Evolutionary conservation across 2,329 filamentous ascomycete species (phyloP).

Genomic region (Cordyceps farinosa): DNA sequence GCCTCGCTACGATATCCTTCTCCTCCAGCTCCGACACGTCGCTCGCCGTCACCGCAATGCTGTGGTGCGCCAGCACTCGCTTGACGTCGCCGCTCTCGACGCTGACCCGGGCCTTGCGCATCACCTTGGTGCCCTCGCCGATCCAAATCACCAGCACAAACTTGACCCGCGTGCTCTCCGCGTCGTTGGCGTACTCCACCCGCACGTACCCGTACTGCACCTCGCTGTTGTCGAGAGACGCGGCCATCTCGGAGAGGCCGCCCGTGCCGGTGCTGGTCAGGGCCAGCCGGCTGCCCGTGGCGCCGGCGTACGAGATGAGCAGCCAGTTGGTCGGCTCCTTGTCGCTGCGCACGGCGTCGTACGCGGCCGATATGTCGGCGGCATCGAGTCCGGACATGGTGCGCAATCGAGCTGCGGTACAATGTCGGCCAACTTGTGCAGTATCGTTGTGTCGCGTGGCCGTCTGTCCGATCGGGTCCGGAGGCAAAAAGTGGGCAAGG

Average conservation of each 20-base stretch:
- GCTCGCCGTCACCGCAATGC: slow-evolving; percentile 59
- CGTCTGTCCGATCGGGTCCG: neutral
- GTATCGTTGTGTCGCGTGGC: neutral
- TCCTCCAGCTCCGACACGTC: slow-evolving; percentile 60
- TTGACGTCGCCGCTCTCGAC: slow-evolving; percentile 66
- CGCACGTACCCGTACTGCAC: slow-evolving; percentile 65
- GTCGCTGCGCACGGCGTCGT: slow-evolving; percentile 64
- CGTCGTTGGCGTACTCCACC: slow-evolving; percentile 68
- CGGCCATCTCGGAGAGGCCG: slow-evolving; percentile 56
- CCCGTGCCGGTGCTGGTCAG: slow-evolving; percentile 58
- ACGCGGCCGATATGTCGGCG: slow-evolving; percentile 60
- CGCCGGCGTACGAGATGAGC: slow-evolving; percentile 57
- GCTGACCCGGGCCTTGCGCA: slow-evolving; percentile 66
- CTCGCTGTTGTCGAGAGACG: slow-evolving; percentile 53
- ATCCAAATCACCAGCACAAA: slow-evolving; percentile 68
- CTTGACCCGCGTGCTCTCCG: slow-evolving; percentile 65
- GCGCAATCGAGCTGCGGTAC: neutral
- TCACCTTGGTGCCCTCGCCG: slow-evolving; percentile 60
- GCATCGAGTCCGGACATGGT: slow-evolving; percentile 54
- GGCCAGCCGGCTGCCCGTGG: slow-evolving; percentile 52
- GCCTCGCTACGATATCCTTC: slow-evolving; percentile 55
- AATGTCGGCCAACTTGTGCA: neutral
- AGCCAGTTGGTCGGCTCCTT: slow-evolving; percentile 65
- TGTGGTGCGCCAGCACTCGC: slow-evolving; percentile 60
- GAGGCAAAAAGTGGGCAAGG: no score